Percentiles rank a stretch among this genome's conserved stretches.
Evolutionary conservation across 192 early-diverging fungal species (phyloP).

Genomic region (Allomyces macrogynus): DNA sequence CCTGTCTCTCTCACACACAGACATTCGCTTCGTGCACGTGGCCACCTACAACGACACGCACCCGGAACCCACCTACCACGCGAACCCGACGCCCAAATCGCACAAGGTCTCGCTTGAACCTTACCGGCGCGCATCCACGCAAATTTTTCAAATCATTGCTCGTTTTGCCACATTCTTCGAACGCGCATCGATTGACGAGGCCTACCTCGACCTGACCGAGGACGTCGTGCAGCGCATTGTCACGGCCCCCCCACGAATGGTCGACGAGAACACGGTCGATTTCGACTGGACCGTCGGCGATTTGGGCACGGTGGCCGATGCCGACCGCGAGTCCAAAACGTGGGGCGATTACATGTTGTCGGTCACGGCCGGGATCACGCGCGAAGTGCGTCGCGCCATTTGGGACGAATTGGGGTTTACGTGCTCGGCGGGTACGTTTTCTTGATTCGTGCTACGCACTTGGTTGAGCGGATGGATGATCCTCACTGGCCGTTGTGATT

Average conservation of each 20-base stretch:
- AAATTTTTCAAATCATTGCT: conserved; percentile 51
- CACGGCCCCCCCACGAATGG: conserved; percentile 1
- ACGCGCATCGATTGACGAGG: conserved; percentile 69
- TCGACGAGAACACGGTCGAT: too few relatives aligned
- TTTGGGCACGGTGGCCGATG: conserved; percentile 3
- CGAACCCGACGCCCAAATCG: conserved; percentile 35
- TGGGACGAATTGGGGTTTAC: conserved; percentile 52
- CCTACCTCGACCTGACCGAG: conserved; percentile 65
- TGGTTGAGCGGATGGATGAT: conserved; percentile 1
- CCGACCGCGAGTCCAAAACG: conserved; percentile 3
- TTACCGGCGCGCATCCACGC: conserved; percentile 48
- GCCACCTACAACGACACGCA: conserved; percentile 55
- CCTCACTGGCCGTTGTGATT: conserved; percentile 1
- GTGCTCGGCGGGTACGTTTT: conserved; percentile 40
- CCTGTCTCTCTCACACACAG: conserved; percentile 21
- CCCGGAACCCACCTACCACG: conserved; percentile 41
- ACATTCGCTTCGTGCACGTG: conserved; percentile 58
- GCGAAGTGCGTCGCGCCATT: conserved; percentile 39
- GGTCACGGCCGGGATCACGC: conserved; percentile 46
- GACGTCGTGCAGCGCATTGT: conserved; percentile 31
- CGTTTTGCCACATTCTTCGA: conserved; percentile 33
- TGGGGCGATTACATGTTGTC: conserved; percentile 64
- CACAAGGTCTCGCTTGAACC: conserved; percentile 80
- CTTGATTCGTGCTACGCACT: not conserved
- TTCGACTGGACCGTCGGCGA: too few relatives aligned